Evolutionary conservation across 1,284 basidiomycete genomes (phyloP), one percentile per base, ranked within the genome.

Genomic region (Trametes polyzona): DNA sequence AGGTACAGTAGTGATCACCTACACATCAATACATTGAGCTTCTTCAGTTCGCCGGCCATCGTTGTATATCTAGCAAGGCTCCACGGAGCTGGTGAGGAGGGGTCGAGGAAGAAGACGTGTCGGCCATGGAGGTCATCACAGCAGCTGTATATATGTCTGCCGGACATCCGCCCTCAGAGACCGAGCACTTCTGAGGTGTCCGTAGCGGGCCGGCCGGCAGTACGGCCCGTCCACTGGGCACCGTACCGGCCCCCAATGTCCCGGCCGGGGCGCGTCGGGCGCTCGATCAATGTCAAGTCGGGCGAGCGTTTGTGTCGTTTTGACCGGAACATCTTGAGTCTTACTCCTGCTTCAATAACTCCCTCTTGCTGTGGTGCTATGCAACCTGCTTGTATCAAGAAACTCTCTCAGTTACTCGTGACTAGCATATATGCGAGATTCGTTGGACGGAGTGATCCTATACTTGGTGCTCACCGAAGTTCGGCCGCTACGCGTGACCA

Each of bases 11-110:
- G 6, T 21, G 10, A n/a, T n/a, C 24, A 57, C 65, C 46, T 36
- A 67, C 66, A 68, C 66, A 68, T 68, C 62, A 68, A 51, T 17
- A 68, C 57, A 27, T 66, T 66, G 16, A 68, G 48, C 33, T 68
- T 66, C 58, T 66, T 64, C 52, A 59, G 47, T 48, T 67, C 66
- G 43, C 61, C 24, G 43, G 65, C 54, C 66, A 67, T 67, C 30
- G 55, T 26, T 46, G 35, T 5, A 39, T n/a, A 43, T 35, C 48
- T 39, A 19, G 7, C 35, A 35, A 1, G 36, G 40, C 33, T 10
- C n/a, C n/a, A 2, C 4, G 29, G 17, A 2, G 11, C 6, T 37
- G 11, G 35, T 9, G 24, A 35, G 29, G 29, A 14, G 26, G 21
- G 36, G 26, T 11, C 35, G 35, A 47, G 40, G 24, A 14, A 30